A percentile compares a stretch with the other conserved stretches of the same genome.
Evolutionary conservation across 2,329 filamentous ascomycete species (phyloP).

Genomic region (Orbilia ellipsospora): DNA sequence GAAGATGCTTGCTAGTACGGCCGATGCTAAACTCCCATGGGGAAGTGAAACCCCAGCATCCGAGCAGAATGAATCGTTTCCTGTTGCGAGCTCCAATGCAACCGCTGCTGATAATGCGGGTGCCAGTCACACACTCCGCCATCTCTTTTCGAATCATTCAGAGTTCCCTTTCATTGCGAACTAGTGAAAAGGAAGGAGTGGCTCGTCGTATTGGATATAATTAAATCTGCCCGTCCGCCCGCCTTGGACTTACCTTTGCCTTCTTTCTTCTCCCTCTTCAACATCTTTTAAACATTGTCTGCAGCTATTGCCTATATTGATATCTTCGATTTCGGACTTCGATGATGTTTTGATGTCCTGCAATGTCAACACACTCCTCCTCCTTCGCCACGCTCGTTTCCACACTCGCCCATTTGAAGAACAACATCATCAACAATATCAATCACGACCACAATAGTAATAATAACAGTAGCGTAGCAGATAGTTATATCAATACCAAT

Average conservation of each 20-base stretch:
- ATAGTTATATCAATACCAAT: neutral
- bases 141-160: neutral
- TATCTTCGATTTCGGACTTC: neutral
- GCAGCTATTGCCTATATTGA: too few species aligned
- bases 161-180: neutral
- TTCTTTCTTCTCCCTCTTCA: slow-evolving; percentile 3
- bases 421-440: slow-evolving; percentile 1
- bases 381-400: slow-evolving; percentile 12
- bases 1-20: slow-evolving; percentile 15
- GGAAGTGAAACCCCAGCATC: slow-evolving; percentile 10
- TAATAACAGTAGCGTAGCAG: neutral
- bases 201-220: neutral
- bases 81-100: neutral
- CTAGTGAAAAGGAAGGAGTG: neutral
- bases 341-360: slow-evolving; percentile 17
- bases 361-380: slow-evolving; percentile 45
- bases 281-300: neutral
- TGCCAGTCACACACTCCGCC: slow-evolving; percentile 32
- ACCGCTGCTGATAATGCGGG: slow-evolving; percentile 10
- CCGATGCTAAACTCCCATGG: slow-evolving; percentile 16
- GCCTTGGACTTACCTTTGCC: neutral
- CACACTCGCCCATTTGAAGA: neutral
- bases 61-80: neutral
- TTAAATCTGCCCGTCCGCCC: slow-evolving; percentile 16
- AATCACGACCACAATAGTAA: neutral